Percentiles rank a stretch among this genome's conserved stretches.
Evolutionary conservation across 2,329 filamentous ascomycete species (phyloP).

Genomic region (Metarhizium humberi): DNA sequence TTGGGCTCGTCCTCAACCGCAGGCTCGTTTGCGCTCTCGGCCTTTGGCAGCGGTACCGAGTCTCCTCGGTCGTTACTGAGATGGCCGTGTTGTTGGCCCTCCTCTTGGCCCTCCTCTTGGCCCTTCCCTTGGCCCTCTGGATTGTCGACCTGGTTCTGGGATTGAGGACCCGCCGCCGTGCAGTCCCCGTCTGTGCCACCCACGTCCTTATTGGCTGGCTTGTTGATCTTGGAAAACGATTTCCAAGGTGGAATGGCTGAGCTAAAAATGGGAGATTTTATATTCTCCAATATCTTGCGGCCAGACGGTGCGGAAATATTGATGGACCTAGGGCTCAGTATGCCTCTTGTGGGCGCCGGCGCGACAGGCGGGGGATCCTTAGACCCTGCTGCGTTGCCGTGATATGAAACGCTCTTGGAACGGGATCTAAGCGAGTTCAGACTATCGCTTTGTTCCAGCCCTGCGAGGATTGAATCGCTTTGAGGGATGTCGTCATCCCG

Average conservation of each 20-base stretch:
- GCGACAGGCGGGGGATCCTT: neutral
- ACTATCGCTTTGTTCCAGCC: neutral
- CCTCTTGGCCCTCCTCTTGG: neutral
- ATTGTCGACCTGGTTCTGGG: neutral
- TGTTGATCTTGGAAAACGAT: constrained; percentile 3
- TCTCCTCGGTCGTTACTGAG: neutral
- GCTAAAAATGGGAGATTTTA: constrained; percentile 1
- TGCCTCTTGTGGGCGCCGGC: constrained; percentile 1
- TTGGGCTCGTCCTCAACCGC: neutral
- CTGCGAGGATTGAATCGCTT: constrained; percentile 1
- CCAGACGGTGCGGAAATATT: constrained; percentile 5
- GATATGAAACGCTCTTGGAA: constrained; percentile 11
- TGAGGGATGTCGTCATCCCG: constrained; percentile 8
- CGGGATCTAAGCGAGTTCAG: constrained; percentile 5
- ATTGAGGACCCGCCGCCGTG: neutral
- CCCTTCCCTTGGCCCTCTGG: no score
- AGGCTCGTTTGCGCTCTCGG: no score
- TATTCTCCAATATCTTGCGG: constrained; percentile 4
- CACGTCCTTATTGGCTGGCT: neutral
- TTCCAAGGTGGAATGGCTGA: neutral
- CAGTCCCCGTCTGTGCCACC: neutral
- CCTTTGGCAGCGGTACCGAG: neutral
- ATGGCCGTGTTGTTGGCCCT: neutral
- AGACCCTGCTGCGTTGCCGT: neutral
- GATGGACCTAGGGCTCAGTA: constrained; percentile 6